These are phyloP conservation scores for Oenanthe sinensis DNA, from an alignment of 129 eudicot species.

Conservation along the genomic window DNA sequence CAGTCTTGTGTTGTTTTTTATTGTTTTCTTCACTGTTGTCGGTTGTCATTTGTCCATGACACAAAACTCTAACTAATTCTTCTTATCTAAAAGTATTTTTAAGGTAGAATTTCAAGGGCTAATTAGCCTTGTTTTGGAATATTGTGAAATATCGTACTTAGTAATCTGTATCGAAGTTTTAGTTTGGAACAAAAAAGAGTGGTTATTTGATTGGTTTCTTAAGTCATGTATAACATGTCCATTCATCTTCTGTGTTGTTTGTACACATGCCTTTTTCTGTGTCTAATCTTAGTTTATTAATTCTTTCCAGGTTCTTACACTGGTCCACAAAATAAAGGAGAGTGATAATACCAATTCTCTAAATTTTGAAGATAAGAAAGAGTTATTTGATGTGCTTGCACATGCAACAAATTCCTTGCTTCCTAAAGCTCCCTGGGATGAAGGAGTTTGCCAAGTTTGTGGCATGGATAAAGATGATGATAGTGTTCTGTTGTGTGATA, in stretches of 20 bases:
- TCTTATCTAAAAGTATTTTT: neutral
- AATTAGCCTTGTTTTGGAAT: neutral
- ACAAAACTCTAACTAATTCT: neutral
- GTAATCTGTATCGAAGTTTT: neutral
- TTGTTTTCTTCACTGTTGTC: neutral
- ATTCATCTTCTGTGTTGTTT: neutral
- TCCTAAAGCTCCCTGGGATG: constrained; percentile 95
- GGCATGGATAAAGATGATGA: constrained; percentile 92
- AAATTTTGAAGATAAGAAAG: constrained; percentile 46
- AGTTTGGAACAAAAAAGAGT: neutral
- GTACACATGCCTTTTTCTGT: neutral
- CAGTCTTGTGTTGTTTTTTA: neutral
- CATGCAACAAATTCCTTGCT: constrained; percentile 42
- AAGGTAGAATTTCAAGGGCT: neutral
- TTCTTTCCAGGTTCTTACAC: constrained; percentile 50
- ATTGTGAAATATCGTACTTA: neutral
- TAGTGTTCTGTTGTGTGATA: constrained; percentile 79
- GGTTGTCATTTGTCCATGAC: neutral
- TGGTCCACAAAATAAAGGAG: constrained; percentile 39
- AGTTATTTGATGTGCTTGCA: constrained; percentile 37
- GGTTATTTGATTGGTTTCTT: neutral
- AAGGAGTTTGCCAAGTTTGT: constrained; percentile 91
- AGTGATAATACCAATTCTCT: constrained; percentile 22
- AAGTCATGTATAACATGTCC: neutral
- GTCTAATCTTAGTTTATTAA: constrained; percentile 6